Conservation (phyloP, 371 early-diverging fungal genomes). For the Haplosporangium sp. region DNA sequence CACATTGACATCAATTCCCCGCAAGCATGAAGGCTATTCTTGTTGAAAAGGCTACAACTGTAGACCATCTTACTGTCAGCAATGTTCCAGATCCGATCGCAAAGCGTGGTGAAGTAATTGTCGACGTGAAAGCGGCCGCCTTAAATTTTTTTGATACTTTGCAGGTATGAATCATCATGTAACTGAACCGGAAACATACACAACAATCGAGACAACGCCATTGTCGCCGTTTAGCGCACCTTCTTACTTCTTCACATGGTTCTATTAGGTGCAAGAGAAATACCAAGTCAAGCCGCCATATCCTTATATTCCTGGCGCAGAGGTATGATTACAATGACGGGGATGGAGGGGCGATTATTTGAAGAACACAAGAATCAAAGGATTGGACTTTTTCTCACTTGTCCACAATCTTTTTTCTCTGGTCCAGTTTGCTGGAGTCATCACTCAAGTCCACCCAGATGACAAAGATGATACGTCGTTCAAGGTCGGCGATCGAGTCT, state of each 20-base stretch:
- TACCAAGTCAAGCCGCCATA: constrained; percentile 86
- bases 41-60: constrained; percentile 73
- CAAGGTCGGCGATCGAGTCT: constrained; percentile 82
- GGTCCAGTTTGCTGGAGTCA: constrained; percentile 65
- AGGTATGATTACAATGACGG: constrained; percentile 52
- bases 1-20: background rate
- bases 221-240: background rate
- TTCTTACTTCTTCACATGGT: background rate
- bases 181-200: too few relatives aligned
- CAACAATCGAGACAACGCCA: background rate
- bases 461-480: constrained; percentile 54
- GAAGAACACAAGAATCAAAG: too few relatives aligned
- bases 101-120: constrained; percentile 71
- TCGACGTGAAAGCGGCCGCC: constrained; percentile 79
- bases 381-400: background rate
- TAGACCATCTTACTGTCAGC: constrained; percentile 74
- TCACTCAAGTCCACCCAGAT: constrained; percentile 53
- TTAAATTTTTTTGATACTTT: constrained; percentile 90
- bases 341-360: too few relatives aligned
- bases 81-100: constrained; percentile 68
- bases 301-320: constrained; percentile 88
- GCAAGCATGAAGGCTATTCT: constrained; percentile 77
- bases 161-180: constrained; percentile 60
- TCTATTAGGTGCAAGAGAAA: constrained; percentile 76
- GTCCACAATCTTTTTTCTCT: background rate